Base-by-base conservation (phyloP, 371 early-diverging fungal species). In the Mortierella sp. region DNA sequence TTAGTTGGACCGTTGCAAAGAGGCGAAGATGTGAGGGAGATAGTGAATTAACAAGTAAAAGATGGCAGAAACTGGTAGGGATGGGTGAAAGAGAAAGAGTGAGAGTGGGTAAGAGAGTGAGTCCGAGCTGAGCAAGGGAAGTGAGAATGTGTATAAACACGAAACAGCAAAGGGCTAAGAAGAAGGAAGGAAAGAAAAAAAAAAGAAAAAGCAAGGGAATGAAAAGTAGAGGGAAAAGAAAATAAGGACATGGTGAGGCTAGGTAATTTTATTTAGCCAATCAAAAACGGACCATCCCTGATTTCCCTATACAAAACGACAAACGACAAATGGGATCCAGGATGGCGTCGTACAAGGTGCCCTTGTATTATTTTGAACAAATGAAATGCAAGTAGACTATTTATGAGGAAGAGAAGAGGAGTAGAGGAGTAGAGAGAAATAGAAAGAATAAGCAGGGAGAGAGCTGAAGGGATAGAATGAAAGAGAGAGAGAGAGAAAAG, bases 171-270 rank as follows among this genome's bases (percentile, higher is more conserved):
- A 37, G 60, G 28, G 60, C 5, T 22, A 60, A 6, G 60, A 60
- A 57, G 26, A 57, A 22, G 20, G 37, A 61, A 61, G 22, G 28
- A 14, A 61, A 22, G 35, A n/a, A 40, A 40, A 61, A 40, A 61
- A 40, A 60, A 60, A 60, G n/a, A n/a, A 60, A 60, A n/a, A 32
- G 61, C 9, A 39, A 6, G 62, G 62, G 37, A 4, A 8, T 35
- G 22, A 32, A 28, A 30, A 32, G 32, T 24, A 28, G 5, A 16
- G 18, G 9, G 18, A 52, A 52, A 52, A 52, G 24, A 52, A 22
- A 52, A 49, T 8, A 49, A 39, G 49, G 20, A 49, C 10, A 24
- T 57, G 58, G 12, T 57, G 28, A 10, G 18, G 49, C 4, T 5
- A 47, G 20, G 5, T 18, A 20, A 20, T 47, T 47, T 47, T 5